Base-by-base conservation (phyloP, 2,329 filamentous ascomycete species). In the Fusarium concolor region DNA sequence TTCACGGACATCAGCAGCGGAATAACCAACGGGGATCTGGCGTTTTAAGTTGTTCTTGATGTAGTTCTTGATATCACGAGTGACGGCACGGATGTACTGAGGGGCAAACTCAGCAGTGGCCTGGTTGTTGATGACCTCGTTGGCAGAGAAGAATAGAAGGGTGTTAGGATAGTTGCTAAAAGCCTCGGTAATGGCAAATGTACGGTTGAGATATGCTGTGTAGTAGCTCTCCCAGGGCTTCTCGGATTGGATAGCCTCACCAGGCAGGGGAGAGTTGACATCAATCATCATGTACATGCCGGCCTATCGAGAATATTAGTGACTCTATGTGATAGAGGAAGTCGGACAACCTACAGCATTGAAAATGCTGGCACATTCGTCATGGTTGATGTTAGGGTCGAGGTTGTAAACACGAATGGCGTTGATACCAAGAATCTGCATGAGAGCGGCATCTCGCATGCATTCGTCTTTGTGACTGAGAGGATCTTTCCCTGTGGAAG, bases 41-140 rank as follows among this genome's bases (percentile, higher is more conserved):
- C 92, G 90, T 75, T 88, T 84, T 62, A 86, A 82, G 75, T 91
- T 87, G 75, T 89, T 89, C 79, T 89, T 87, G 81, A 94, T 89
- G 83, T 94, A 94, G 77, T 89, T 90, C 84, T 92, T 93, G 77
- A 94, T 84, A 79, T 94, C 92, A 75, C 92, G 90, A 45, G 90
- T 93, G 67, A 93, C 87, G 65, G 92, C 92, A 79, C 89, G 85
- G 70, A 90, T 83, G 77, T 92, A 94, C n/a, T 88, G 90, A 41
- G 91, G 90, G 33, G 87, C 88, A 53, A 78, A 79, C 53, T 83
- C 79, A 66, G 87, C 90, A 37, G 87, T 89, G 43, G 83, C 76
- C 50, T 87, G 82, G 68, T 90, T 83, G 78, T 91, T 89, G 79
- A 93, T 92, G 74, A 93, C 89, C 80, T 94, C 91, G 79, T 94